phyloP scores from a whole-genome alignment of 2,329 filamentous ascomycete genomes.

The Tolypocladium album region DNA sequence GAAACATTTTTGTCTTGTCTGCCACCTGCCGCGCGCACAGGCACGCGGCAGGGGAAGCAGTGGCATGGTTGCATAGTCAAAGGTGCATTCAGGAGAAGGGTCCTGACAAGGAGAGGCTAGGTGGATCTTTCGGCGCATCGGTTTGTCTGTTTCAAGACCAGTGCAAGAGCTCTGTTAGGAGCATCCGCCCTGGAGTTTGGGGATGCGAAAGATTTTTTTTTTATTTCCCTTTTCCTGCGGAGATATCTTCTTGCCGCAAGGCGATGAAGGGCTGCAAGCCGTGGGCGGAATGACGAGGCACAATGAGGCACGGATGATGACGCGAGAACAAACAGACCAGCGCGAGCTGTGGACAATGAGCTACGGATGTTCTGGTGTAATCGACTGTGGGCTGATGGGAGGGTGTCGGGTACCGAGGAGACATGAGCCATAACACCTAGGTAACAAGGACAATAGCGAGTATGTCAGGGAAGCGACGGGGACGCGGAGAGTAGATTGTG shows the following conservation, averaged over 20 bases:
- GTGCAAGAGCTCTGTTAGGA: neutral
- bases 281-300: neutral
- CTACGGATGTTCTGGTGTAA: neutral
- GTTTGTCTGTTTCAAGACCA: neutral
- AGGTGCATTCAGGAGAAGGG: neutral
- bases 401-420: neutral
- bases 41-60: neutral
- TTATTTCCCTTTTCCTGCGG: neutral
- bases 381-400: neutral
- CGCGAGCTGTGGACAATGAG: neutral
- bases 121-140: slow-evolving; percentile 1
- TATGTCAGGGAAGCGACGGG: neutral
- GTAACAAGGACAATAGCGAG: neutral
- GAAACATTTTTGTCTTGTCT: neutral
- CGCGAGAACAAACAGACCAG: neutral
- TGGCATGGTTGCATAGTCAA: neutral
- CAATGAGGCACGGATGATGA: neutral
- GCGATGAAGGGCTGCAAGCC: neutral
- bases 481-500: neutral
- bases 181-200: neutral
- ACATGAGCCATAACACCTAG: neutral
- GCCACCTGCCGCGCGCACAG: neutral
- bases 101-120: neutral
- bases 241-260: neutral
- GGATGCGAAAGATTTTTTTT: neutral